A percentile compares a stretch with the other conserved stretches of the same genome.
phyloP scores from a whole-genome alignment of 1,139 yeast genomes.

The Pichia sp. region DNA sequence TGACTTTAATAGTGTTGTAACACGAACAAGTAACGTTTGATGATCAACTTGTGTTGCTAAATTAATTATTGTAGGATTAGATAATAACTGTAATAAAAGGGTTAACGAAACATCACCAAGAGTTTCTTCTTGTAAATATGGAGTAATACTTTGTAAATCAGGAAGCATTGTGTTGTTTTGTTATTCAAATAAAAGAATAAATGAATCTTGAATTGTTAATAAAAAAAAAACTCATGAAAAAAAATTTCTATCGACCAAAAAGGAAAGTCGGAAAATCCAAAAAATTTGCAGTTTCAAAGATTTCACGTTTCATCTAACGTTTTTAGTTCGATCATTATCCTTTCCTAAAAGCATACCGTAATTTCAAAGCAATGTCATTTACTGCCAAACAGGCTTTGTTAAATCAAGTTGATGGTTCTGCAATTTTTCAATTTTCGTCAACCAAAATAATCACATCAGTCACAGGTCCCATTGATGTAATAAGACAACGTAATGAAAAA shows the following conservation, averaged over 20 bases:
- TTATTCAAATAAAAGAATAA: background rate
- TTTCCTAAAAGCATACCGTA: too few relatives aligned
- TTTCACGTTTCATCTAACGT: background rate
- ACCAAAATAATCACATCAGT: constrained; percentile 69
- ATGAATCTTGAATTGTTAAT: background rate
- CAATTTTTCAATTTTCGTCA: constrained; percentile 44
- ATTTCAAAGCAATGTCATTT: constrained; percentile 4
- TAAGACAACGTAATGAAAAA: constrained; percentile 69
- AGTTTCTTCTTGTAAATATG: constrained; percentile 20
- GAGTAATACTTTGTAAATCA: constrained; percentile 14
- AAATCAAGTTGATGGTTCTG: constrained; percentile 73
- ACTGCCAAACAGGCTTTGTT: constrained; percentile 27
- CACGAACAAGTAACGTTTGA: constrained; percentile 50
- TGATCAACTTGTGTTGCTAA: constrained; percentile 41
- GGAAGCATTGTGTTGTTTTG: constrained; percentile 2
- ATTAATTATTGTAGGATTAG: constrained; percentile 21
- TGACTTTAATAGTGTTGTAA: constrained; percentile 48
- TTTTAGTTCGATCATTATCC: background rate
- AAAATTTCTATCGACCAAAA: background rate
- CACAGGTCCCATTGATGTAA: constrained; percentile 84
- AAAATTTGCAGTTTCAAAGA: constrained; percentile 4
- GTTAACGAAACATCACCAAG: constrained; percentile 13
- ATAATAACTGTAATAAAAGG: constrained; percentile 16
- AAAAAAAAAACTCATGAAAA: background rate
- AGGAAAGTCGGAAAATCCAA: background rate